Evolutionary conservation across 176 grass and related monocot species (phyloP), one percentile per base, ranked within the genome.

Genomic region (Lolium perenne): DNA sequence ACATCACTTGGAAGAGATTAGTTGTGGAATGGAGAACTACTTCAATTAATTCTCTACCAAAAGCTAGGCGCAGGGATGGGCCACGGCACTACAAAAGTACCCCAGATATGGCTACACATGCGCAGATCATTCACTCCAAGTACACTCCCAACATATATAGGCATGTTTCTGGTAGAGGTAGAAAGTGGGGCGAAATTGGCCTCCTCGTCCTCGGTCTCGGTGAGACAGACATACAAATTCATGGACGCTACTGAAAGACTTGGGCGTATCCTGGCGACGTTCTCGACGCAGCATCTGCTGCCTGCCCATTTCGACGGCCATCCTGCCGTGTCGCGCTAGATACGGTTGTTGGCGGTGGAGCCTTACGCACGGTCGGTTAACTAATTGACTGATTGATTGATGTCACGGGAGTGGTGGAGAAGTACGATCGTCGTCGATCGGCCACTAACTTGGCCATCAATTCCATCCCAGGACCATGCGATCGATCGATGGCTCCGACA

Each of bases 261-360:
- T 5, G 25, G 10, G 58, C 48, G 18, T 63, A 32, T 79, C 64
- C 59, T 46, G 47, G 54, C 51, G 72, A 67, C 80, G 23, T 51
- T 57, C 38, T 38, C 10, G 82, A 25, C 82, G 58, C 35, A 1
- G 82, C 68, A 40, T 5, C 82, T 25, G 74, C 47, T 0, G 59
- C 71, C 69, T 40, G 78, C 51, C 60, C 79, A 87, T 84, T 57
- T 75, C 84, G 38, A 7, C 85, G 25, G 49, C 80, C 80, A 84
- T 86, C 67, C 79, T 46, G 63, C 6, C 78, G 7, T 17, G 70
- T 12, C 80, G 26, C 32, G 75, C 79, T 62, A 74, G 80, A 87
- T 87, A 84, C 2, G 89, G 85, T 81, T 46, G 84, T 57, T 83
- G 85, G 80, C 74, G 50, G 67, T 75, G 85, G 76, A 66, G 35